Percentiles rank a stretch among this genome's conserved stretches.
Evolutionary conservation across 1,284 basidiomycete species (phyloP).

Genomic region (Coniferiporia sulphurascens): DNA sequence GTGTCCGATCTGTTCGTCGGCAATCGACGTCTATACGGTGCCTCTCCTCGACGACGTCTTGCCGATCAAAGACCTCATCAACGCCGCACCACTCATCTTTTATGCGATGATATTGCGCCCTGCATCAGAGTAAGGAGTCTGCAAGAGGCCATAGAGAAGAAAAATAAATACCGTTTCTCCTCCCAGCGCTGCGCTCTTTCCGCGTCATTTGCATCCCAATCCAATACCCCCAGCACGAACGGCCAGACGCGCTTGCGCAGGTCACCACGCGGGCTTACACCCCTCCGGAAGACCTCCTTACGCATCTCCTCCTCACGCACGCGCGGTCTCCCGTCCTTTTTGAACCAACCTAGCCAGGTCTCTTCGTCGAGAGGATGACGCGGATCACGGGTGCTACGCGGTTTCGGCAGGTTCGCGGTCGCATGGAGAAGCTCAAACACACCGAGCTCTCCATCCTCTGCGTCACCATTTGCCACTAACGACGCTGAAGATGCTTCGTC

Average conservation of each 20-base stretch:
- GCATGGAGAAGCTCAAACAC: conserved; percentile 86
- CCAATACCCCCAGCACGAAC: conserved; percentile 79
- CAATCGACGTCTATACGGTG: conserved; percentile 95
- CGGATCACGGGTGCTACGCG: conserved; percentile 69
- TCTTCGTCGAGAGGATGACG: conserved; percentile 64
- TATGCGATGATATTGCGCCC: conserved; percentile 61
- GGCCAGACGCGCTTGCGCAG: conserved; percentile 82
- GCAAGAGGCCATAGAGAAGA: background rate
- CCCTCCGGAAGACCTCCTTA: conserved; percentile 72
- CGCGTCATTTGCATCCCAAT: conserved; percentile 64
- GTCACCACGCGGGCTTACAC: conserved; percentile 48
- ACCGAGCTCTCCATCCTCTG: conserved; percentile 70
- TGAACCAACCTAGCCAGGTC: conserved; percentile 72
- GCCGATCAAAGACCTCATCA: conserved; percentile 73
- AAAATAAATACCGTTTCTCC: conserved; percentile 50
- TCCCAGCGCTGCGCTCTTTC: conserved; percentile 56
- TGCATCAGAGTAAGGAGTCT: conserved; percentile 27
- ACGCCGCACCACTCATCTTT: conserved; percentile 80
- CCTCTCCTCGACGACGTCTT: conserved; percentile 79
- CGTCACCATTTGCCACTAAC: conserved; percentile 32
- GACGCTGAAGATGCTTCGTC: conserved; percentile 33
- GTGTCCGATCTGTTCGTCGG: conserved; percentile 90
- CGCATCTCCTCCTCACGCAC: conserved; percentile 66
- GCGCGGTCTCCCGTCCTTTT: conserved; percentile 60
- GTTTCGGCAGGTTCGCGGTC: conserved; percentile 70